Conservation (phyloP, 345 rosid species). For the Aurinia saxatilis region DNA sequence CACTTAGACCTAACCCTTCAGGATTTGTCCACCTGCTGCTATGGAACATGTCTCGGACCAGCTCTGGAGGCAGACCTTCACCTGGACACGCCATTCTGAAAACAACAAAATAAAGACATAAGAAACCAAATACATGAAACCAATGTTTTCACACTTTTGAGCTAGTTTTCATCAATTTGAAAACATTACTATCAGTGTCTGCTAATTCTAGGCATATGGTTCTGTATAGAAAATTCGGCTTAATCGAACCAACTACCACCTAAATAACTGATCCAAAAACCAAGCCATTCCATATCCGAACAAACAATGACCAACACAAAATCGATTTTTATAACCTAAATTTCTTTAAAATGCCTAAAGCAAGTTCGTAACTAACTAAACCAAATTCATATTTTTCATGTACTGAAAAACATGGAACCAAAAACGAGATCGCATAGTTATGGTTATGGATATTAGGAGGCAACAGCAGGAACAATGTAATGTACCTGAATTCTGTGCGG, state of each 20-base stretch:
- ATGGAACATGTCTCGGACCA: conserved; percentile 93
- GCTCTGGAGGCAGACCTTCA: conserved; percentile 85
- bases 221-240: background rate
- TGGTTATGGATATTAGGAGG: background rate
- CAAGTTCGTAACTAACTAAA: background rate
- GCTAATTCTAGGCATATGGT: background rate
- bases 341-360: background rate
- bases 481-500: conserved; percentile 74
- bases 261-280: background rate
- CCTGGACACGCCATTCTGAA: conserved; percentile 89
- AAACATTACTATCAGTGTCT: too few relatives aligned
- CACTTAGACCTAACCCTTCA: conserved; percentile 89
- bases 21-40: conserved; percentile 70
- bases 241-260: background rate
- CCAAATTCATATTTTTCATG: background rate
- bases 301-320: background rate
- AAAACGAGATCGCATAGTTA: background rate
- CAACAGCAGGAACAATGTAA: background rate
- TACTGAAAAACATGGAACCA: background rate
- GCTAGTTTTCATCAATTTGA: background rate
- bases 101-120: background rate
- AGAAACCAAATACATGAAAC: background rate
- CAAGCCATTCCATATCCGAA: background rate
- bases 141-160: background rate
- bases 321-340: background rate